phyloP scores from a whole-genome alignment of 225 moss, liverwort and hornwort species.

The Polytrichum commune region DNA sequence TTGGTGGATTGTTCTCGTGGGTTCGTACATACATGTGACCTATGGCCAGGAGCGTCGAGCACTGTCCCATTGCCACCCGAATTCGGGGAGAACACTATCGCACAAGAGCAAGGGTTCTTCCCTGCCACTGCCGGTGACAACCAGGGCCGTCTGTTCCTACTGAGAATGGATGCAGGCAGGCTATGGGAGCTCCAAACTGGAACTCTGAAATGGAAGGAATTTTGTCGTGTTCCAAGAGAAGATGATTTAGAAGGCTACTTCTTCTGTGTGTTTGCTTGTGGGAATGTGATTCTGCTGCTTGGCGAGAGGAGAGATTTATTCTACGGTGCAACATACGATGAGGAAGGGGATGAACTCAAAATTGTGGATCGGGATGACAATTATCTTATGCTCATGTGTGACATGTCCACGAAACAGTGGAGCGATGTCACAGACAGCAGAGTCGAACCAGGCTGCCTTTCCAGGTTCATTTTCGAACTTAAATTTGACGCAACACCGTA shows the following conservation, averaged over 20 bases:
- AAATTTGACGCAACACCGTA: conserved; percentile 31
- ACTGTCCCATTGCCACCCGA: conserved; percentile 23
- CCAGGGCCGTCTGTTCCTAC: conserved; percentile 23
- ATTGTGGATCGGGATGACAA: not conserved
- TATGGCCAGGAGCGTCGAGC: conserved; percentile 13
- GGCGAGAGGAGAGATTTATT: conserved; percentile 26
- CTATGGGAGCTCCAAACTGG: not conserved
- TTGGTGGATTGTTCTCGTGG: conserved; percentile 27
- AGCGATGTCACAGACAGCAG: conserved; percentile 27
- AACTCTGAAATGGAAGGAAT: conserved; percentile 25
- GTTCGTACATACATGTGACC: conserved; percentile 30
- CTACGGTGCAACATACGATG: conserved; percentile 14
- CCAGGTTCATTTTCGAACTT: conserved; percentile 24
- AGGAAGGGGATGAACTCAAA: not conserved
- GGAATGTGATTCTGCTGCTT: conserved; percentile 26
- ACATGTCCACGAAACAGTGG: conserved; percentile 37
- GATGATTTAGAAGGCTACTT: conserved; percentile 21
- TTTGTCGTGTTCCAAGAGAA: conserved; percentile 26
- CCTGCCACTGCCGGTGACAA: conserved; percentile 16
- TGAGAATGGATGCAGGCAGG: conserved; percentile 9
- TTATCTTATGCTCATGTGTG: conserved; percentile 35
- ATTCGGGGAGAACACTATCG: conserved; percentile 28
- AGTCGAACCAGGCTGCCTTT: conserved; percentile 26
- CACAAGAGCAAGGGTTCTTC: conserved; percentile 28
- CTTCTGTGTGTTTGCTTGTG: conserved; percentile 29